Percentiles rank a stretch among this genome's conserved stretches.
Conservation (phyloP, 371 early-diverging fungal genomes). For the Rhizomucor pusillus region DNA sequence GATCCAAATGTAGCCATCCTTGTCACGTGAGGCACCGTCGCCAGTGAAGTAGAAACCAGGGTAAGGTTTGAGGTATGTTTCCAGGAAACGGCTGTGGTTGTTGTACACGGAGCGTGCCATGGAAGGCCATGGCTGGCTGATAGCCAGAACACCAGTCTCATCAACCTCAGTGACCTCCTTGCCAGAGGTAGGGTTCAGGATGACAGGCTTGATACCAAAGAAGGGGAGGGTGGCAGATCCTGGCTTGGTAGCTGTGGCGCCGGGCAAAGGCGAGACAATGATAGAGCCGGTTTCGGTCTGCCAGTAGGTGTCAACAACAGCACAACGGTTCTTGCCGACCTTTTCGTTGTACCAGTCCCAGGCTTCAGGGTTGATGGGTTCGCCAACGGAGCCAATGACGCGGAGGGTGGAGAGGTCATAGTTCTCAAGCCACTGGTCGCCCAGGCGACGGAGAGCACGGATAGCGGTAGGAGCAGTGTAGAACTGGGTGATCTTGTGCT, state of each 20-base stretch:
- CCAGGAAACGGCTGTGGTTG: slow-evolving; percentile 84
- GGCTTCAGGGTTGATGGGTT: slow-evolving; percentile 98
- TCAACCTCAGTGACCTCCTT: slow-evolving; percentile 90
- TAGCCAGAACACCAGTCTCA: slow-evolving; percentile 86
- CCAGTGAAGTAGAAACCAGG: slow-evolving; percentile 89
- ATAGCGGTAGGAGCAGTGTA: slow-evolving; percentile 99
- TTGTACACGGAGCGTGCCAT: slow-evolving; percentile 92
- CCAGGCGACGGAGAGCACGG: slow-evolving; percentile 86
- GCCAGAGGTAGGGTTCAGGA: slow-evolving; percentile 83
- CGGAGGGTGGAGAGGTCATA: slow-evolving; percentile 81
- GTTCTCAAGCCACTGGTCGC: slow-evolving; percentile 77
- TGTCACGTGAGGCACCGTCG: slow-evolving; percentile 88
- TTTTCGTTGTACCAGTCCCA: slow-evolving; percentile 96
- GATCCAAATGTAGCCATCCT: slow-evolving; percentile 94
- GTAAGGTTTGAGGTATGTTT: slow-evolving; percentile 89
- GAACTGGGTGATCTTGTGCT: slow-evolving; percentile 94
- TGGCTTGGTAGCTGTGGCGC: slow-evolving; percentile 86
- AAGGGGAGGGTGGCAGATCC: slow-evolving; percentile 97
- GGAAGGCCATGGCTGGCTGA: slow-evolving; percentile 94
- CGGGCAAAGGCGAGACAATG: slow-evolving; percentile 91
- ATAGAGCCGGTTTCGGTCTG: slow-evolving; percentile 97
- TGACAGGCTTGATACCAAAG: slow-evolving; percentile 90
- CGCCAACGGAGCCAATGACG: slow-evolving; percentile 96
- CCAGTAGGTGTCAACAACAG: slow-evolving; percentile 98
- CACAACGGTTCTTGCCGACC: slow-evolving; percentile 86